Percentiles rank a stretch among this genome's conserved stretches.
Evolutionary conservation across 768 basidiomycete species (phyloP).

Genomic region (Trametes cubensis): DNA sequence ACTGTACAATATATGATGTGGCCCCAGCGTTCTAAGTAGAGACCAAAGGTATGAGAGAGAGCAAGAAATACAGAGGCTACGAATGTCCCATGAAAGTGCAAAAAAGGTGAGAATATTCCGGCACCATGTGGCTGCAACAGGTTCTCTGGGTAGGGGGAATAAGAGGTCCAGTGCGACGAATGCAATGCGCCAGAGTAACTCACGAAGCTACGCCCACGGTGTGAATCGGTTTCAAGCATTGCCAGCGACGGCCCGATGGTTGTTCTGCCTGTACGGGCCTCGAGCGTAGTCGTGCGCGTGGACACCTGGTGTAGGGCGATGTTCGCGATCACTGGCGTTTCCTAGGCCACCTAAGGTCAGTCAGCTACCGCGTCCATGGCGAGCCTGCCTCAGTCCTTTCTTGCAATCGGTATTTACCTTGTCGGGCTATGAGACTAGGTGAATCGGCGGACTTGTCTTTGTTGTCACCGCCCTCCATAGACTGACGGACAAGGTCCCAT

Average conservation of each 20-base stretch:
- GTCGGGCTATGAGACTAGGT: neutral
- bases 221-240: conserved; percentile 3
- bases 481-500: conserved; percentile 37
- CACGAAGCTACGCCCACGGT: neutral
- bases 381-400: too few relatives aligned
- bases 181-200: too few relatives aligned
- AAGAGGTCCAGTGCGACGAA: too few relatives aligned
- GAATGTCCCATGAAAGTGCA: neutral
- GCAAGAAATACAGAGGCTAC: neutral
- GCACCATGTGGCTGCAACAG: too few relatives aligned
- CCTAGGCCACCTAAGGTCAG: neutral
- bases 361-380: too few relatives aligned
- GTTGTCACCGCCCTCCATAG: conserved; percentile 22
- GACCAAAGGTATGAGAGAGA: neutral
- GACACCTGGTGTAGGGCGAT: conserved; percentile 25
- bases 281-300: conserved; percentile 34
- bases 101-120: too few relatives aligned
- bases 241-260: conserved; percentile 16
- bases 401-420: too few relatives aligned
- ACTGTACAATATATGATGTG: conserved; percentile 1
- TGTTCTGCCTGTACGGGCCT: conserved; percentile 27
- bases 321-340: conserved; percentile 5
- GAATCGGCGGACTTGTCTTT: conserved; percentile 16
- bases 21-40: conserved; percentile 3
- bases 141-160: too few relatives aligned